Percentiles rank a stretch among this genome's conserved stretches.
These are phyloP conservation scores for Deinandra increscens DNA, from an alignment of 129 eudicot genomes.

Conservation along the genomic window DNA sequence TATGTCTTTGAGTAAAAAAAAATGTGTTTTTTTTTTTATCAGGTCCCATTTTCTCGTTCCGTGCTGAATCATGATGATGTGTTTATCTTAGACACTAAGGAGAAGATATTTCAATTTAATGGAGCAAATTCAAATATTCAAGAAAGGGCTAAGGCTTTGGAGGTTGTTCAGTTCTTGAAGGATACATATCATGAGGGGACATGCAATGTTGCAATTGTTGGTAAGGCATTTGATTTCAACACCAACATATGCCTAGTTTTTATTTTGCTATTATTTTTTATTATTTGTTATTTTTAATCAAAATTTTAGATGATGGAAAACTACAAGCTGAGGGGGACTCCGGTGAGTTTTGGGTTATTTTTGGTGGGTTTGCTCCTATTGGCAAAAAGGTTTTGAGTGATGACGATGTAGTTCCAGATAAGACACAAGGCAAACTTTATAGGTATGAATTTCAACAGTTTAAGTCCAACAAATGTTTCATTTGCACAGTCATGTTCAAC, in stretches of 20 bases:
- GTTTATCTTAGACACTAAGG: no score
- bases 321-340: no score
- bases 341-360: no score
- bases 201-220: slow-evolving; percentile 50
- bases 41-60: slow-evolving; percentile 80
- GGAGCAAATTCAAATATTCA: no score
- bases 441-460: slow-evolving; percentile 40
- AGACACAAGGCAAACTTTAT: slow-evolving; percentile 61
- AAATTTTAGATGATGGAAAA: no score
- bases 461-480: background rate
- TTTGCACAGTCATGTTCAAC: background rate
- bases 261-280: no score
- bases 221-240: slow-evolving; percentile 37
- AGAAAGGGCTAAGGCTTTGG: slow-evolving; percentile 11
- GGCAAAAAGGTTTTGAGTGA: slow-evolving; percentile 73
- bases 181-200: slow-evolving; percentile 77
- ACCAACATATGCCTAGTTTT: slow-evolving; percentile 42
- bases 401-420: slow-evolving; percentile 80
- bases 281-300: no score
- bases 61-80: slow-evolving; percentile 78
- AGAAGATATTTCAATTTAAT: no score
- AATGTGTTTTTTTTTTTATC: slow-evolving; percentile 10
- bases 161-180: slow-evolving; percentile 74
- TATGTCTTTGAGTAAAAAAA: background rate
- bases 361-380: slow-evolving; percentile 94